A percentile compares a stretch with the other conserved stretches of the same genome.
Conservation (phyloP, 1,284 basidiomycete species). For the Sanghuangporus sanghuang region DNA sequence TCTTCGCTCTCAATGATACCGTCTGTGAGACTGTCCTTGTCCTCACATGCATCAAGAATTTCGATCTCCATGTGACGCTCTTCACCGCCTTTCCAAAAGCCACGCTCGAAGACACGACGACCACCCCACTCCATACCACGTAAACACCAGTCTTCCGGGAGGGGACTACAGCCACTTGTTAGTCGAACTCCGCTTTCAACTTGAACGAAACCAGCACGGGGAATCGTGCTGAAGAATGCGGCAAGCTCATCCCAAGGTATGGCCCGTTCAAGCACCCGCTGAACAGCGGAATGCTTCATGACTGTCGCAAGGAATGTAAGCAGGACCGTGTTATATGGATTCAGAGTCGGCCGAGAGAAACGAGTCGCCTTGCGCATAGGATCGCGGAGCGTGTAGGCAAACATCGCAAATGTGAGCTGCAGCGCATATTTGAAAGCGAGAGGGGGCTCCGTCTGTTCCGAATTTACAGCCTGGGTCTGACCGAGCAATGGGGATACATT, state of each 20-base stretch:
- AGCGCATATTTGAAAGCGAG: slow-evolving; percentile 68
- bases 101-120: slow-evolving; percentile 81
- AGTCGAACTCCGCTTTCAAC: slow-evolving; percentile 43
- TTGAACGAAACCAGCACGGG: slow-evolving; percentile 44
- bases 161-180: slow-evolving; percentile 58
- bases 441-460: slow-evolving; percentile 39
- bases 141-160: slow-evolving; percentile 94
- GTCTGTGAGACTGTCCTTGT: slow-evolving; percentile 49
- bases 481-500: slow-evolving; percentile 35
- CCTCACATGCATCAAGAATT: slow-evolving; percentile 64
- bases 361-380: slow-evolving; percentile 57
- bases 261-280: slow-evolving; percentile 61
- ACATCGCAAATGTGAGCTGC: slow-evolving; percentile 75
- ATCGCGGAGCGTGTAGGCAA: slow-evolving; percentile 66
- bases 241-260: slow-evolving; percentile 85
- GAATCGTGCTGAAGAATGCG: slow-evolving; percentile 59
- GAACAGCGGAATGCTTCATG: slow-evolving; percentile 57
- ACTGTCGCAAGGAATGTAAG: slow-evolving; percentile 86
- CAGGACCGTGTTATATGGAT: slow-evolving; percentile 84
- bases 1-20: slow-evolving; percentile 78
- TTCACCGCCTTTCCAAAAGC: slow-evolving; percentile 80
- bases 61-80: slow-evolving; percentile 73
- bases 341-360: slow-evolving; percentile 57
- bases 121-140: slow-evolving; percentile 95
- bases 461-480: slow-evolving; percentile 27